Conservation (phyloP, 306 rosid species). For the Lupinus albus region DNA sequence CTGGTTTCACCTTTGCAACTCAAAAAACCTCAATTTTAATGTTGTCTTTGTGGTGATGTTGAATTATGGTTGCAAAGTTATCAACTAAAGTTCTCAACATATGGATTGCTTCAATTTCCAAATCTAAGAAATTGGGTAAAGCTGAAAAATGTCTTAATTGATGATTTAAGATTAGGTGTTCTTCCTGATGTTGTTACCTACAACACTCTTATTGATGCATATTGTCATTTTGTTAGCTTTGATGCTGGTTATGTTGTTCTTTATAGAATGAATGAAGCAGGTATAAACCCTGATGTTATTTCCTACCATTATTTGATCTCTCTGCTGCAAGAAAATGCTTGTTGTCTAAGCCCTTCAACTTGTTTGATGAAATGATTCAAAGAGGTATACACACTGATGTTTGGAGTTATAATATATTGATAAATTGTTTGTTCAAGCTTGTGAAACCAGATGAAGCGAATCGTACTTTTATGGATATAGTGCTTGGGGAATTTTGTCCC, state of each 20-base stretch:
- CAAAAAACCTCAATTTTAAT: too few relatives aligned
- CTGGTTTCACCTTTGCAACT: too few relatives aligned
- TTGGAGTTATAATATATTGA: too few relatives aligned
- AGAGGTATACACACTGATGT: too few relatives aligned
- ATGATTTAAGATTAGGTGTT: slow-evolving; percentile 67
- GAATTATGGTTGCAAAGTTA: slow-evolving; percentile 52
- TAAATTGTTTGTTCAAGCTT: too few relatives aligned
- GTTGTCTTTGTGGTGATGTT: slow-evolving; percentile 41
- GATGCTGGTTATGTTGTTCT: slow-evolving; percentile 61
- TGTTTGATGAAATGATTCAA: too few relatives aligned
- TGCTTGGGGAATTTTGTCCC: too few relatives aligned
- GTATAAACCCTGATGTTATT: slow-evolving; percentile 65
- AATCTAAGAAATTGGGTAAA: slow-evolving; percentile 48
- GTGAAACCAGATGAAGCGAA: too few relatives aligned
- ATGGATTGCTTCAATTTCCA: slow-evolving; percentile 62
- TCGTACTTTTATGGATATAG: too few relatives aligned
- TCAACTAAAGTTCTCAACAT: slow-evolving; percentile 75
- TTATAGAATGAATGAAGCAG: slow-evolving; percentile 71
- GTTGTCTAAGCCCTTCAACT: slow-evolving; percentile 44
- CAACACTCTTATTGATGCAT: slow-evolving; percentile 73
- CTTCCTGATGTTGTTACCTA: slow-evolving; percentile 67
- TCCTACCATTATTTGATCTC: slow-evolving; percentile 73
- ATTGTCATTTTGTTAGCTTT: slow-evolving; percentile 51
- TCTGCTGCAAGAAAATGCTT: slow-evolving; percentile 49
- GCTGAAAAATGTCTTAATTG: slow-evolving; percentile 65